phyloP scores from a whole-genome alignment of 148 eudicot genomes.

The Spergularia marina region DNA sequence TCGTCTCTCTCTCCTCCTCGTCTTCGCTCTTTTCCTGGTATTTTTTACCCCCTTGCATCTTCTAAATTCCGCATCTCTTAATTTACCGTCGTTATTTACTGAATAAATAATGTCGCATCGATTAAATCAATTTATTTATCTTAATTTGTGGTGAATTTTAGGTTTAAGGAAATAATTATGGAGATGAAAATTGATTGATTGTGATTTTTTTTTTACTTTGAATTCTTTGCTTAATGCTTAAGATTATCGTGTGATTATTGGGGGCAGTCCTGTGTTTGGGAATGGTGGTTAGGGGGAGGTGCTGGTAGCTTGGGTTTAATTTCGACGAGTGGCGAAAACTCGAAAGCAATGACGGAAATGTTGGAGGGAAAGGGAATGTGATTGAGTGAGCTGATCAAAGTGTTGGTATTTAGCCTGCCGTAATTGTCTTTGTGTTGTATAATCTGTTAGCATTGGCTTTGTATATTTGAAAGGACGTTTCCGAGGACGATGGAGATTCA shows the following conservation, averaged over 20 bases:
- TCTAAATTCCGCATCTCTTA: neutral
- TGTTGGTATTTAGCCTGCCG: neutral
- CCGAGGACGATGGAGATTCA: neutral
- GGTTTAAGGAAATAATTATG: neutral
- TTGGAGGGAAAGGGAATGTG: neutral
- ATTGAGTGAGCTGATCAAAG: neutral
- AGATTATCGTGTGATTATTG: neutral
- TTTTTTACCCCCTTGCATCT: neutral
- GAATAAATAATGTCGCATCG: neutral
- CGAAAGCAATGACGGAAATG: conserved; percentile 3
- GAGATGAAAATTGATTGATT: neutral
- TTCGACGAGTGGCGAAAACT: neutral
- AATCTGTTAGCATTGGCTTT: neutral
- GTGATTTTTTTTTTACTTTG: neutral
- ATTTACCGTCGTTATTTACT: neutral
- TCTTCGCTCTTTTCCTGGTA: conserved; percentile 26
- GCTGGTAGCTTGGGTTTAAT: neutral
- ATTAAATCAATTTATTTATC: neutral
- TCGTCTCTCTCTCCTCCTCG: conserved; percentile 15
- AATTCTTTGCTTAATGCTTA: neutral
- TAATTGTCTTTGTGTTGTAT: neutral
- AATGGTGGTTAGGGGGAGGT: no score
- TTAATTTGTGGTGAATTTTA: neutral
- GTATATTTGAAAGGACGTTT: neutral
- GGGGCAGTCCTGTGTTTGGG: no score